Conservation (phyloP, 1,284 basidiomycete genomes). For the Ganoderma multipileum region DNA sequence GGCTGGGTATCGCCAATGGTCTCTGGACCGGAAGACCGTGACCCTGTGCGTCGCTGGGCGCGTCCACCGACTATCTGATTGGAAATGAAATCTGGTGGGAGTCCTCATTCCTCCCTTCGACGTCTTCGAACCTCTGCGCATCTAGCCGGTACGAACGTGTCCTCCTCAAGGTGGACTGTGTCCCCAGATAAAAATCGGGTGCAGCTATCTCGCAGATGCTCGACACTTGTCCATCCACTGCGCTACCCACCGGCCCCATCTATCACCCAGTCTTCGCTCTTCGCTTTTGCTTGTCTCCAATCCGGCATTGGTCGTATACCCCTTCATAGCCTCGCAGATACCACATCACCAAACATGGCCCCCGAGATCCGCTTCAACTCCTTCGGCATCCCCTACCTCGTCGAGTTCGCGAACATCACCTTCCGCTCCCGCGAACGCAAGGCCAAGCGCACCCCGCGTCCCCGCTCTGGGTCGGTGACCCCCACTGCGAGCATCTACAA, state of each 20-base stretch:
- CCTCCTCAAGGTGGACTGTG: slow-evolving; percentile 18
- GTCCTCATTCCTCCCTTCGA: background rate
- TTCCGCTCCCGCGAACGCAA: slow-evolving; percentile 38
- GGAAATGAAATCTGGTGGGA: slow-evolving; percentile 19
- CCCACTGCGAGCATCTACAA: slow-evolving; percentile 11
- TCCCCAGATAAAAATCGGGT: slow-evolving; percentile 15
- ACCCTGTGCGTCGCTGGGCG: slow-evolving; percentile 7
- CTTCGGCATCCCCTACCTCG: slow-evolving; percentile 48
- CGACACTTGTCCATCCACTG: slow-evolving; percentile 19
- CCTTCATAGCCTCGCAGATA: background rate
- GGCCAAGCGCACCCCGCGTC: background rate
- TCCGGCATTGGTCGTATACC: slow-evolving; percentile 34
- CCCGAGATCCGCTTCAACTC: slow-evolving; percentile 49
- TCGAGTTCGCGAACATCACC: slow-evolving; percentile 53
- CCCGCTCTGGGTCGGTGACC: background rate
- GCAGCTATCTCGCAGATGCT: slow-evolving; percentile 6
- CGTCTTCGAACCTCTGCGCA: background rate
- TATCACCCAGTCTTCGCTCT: slow-evolving; percentile 6
- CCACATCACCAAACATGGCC: slow-evolving; percentile 31
- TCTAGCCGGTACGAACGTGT: slow-evolving; percentile 20
- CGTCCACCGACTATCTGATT: slow-evolving; percentile 8
- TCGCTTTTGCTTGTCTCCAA: slow-evolving; percentile 17
- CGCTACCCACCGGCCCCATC: slow-evolving; percentile 10
- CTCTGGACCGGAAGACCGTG: slow-evolving; percentile 14
- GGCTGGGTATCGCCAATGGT: background rate